Evolutionary conservation across 139 green algal genomes (phyloP), one percentile per base, ranked within the genome.

Genomic region (Limnomonas spitsbergensis): DNA sequence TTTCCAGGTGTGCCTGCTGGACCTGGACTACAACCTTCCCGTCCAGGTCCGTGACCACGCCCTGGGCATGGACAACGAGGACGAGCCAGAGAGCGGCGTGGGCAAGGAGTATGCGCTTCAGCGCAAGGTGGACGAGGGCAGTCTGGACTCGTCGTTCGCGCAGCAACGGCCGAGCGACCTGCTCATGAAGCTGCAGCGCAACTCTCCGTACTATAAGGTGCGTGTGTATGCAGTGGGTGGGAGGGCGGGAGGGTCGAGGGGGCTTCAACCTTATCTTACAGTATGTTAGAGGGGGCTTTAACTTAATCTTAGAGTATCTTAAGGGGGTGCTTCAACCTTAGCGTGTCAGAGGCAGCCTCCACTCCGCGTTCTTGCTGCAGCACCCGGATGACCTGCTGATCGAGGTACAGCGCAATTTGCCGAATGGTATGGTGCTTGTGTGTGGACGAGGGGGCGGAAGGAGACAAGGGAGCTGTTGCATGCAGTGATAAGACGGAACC

Each of bases 11-110:
- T 99, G 96, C 88, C 81, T 99, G 68, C 83, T 99, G 69, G 96
- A 99, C 70, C 84, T 99, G 81, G 93, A 98, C 40, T 98, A 98
- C 79, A 91, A 90, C 76, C 80, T 99, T 71, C 95, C 95, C 1
- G 94, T 98, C 37, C 91, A 98, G 85, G 95, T 97, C 34, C 87
- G 91, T 1, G 90, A 95, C 84, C 73, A 76, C 27, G 95, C 92
- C 31, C 84, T 97, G 78, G 93, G 92, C 77, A 82, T 94, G 70
- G 84, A 92, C 52, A 79, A 86, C 3, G 92, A 96, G 24, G 84
- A 86, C 34, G 88, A 98, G 69, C 92, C 95, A 4, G 82, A 96
- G 82, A 93, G 83, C 53, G 93, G 94, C 31, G 90, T 96, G 1
- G 93, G 92, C 76, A 93, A 93, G 78, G 95, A 98, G 89, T 99